Conservation (phyloP, 768 basidiomycete species). For the Suillus brevipes region DNA sequence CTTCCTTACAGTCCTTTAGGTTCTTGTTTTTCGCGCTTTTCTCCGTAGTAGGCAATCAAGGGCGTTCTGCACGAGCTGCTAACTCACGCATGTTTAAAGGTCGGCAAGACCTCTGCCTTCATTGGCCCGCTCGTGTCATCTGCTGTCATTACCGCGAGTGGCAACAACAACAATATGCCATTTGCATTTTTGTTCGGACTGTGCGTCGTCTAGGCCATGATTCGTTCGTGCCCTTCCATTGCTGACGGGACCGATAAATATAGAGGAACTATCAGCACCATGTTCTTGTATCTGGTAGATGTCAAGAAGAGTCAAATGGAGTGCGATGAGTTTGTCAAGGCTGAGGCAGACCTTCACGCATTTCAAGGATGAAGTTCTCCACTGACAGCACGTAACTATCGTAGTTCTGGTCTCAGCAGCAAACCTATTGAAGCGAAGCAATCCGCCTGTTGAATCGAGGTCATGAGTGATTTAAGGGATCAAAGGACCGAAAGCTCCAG, state of each 20-base stretch:
- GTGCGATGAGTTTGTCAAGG: conserved; percentile 59
- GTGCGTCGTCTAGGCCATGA: conserved; percentile 38
- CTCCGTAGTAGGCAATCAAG: too few relatives aligned
- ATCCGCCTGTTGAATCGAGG: conserved; percentile 24
- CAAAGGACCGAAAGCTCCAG: conserved; percentile 37
- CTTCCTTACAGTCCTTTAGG: too few relatives aligned
- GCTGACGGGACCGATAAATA: neutral
- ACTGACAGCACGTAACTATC: neutral
- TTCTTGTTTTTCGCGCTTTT: too few relatives aligned
- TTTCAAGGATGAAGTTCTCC: conserved; percentile 23
- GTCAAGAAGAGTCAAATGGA: conserved; percentile 63
- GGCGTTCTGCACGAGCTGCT: too few relatives aligned
- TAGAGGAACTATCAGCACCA: conserved; percentile 31
- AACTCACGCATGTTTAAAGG: conserved; percentile 31
- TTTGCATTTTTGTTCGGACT: conserved; percentile 73
- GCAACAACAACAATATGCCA: conserved; percentile 65
- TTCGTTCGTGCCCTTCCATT: conserved; percentile 5
- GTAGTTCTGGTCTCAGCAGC: neutral
- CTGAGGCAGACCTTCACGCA: conserved; percentile 47
- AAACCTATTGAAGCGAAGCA: neutral
- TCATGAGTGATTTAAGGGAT: conserved; percentile 37
- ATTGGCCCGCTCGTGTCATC: conserved; percentile 76
- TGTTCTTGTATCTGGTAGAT: conserved; percentile 65
- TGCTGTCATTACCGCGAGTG: conserved; percentile 68
- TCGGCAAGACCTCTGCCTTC: conserved; percentile 76